Base-by-base conservation (phyloP, 106 monocot species). In the Xerophyta viscosa region DNA sequence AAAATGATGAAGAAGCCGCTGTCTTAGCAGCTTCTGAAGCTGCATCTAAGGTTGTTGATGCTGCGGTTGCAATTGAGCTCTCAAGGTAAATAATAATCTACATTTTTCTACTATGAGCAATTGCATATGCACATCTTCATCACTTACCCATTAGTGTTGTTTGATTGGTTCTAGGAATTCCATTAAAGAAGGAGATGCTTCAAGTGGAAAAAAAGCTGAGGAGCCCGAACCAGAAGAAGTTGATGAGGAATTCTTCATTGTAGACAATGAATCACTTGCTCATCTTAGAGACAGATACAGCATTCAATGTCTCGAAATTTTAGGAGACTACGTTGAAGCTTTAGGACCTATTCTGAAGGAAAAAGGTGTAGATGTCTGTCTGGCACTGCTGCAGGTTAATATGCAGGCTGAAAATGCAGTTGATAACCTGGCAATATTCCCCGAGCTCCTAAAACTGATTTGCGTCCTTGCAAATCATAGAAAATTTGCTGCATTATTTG, bases 311-410 rank as follows among this genome's bases (percentile, higher is more conserved):
- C 82, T 96, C 54, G 68, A 79, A 66, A 77, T 71, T 71, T 60
- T 96, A 66, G 96, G 96, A 45, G 85, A 89, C 56, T 96, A 96
- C 68, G 82, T 96, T 63, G 96, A 96, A 71, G 96, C 89, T 54
- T 45, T 96, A 30, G 96, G 89, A 43, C 96, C 89, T 17, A 79
- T 96, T 68, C 52, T 96, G 37, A 82, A 86, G 51, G 96, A 96
- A 67, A 96, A 89, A 57, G 96, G 96, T 51, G 96, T 89, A 8
- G 96, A 96, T 66, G 89, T 96, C 37, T 96, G 82, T 41, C 67
- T 96, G 58, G 70, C 81, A 28, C 54, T 96, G 19, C 64, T 89
- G 65, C 89, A 96, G 54, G 60, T 68, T 2, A 73, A 62, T 63
- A 62, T 66, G 24, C 82, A 77, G 41, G 69, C 63, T 54, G 59